Percentiles rank a stretch among this genome's conserved stretches.
These are phyloP conservation scores for Pulveroboletus frians DNA, from an alignment of 768 basidiomycete genomes.

Conservation along the genomic window DNA sequence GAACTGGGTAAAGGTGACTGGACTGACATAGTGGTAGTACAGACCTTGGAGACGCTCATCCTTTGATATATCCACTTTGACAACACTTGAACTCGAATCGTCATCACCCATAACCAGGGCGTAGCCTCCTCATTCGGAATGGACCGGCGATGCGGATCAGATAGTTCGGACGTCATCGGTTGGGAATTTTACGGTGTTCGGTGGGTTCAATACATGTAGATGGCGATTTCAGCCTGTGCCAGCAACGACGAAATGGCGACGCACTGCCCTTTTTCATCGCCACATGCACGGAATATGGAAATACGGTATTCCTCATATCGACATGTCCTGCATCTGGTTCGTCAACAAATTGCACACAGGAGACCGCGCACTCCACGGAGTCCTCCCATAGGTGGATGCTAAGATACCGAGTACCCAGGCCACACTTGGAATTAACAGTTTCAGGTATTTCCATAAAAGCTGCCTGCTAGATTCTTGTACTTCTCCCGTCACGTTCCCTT, in stretches of 20 bases:
- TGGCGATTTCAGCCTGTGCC: background rate
- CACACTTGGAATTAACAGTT: slow-evolving; percentile 2
- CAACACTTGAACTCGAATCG: too few species aligned
- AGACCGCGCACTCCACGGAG: background rate
- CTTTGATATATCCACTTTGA: too few species aligned
- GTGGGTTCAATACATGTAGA: background rate
- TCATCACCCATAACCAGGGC: background rate
- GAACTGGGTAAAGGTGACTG: background rate
- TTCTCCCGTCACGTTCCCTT: background rate
- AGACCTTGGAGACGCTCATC: too few species aligned
- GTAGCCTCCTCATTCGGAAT: slow-evolving; percentile 1
- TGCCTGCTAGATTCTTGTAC: background rate
- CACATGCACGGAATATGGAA: background rate
- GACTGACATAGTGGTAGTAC: background rate
- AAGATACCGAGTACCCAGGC: background rate
- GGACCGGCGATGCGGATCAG: background rate
- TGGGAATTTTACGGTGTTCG: slow-evolving; percentile 3
- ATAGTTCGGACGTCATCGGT: slow-evolving; percentile 1
- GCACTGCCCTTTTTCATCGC: background rate
- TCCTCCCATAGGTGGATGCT: background rate
- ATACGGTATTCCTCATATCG: background rate
- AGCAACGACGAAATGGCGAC: background rate
- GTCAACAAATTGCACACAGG: background rate
- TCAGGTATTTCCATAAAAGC: slow-evolving; percentile 13
- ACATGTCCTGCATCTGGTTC: background rate